Evolutionary conservation across 2,329 filamentous ascomycete genomes (phyloP).

Genomic region (Cladosporium sp.): DNA sequence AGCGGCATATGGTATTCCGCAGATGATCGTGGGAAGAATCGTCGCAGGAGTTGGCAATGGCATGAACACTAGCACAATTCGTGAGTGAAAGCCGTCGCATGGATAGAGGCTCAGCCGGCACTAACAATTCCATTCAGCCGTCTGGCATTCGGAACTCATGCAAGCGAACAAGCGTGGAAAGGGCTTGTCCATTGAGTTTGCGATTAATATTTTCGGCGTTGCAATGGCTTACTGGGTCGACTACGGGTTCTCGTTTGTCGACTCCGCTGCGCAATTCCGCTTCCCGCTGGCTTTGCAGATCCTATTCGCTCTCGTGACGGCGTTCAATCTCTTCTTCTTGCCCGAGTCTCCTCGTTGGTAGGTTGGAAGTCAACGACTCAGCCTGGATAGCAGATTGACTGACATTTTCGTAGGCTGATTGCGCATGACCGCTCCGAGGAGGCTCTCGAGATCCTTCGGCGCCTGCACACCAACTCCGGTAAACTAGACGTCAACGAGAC

Average conservation of each 20-base stretch:
- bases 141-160: slow-evolving; percentile 44
- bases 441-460: slow-evolving; percentile 26
- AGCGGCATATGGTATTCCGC: slow-evolving; percentile 34
- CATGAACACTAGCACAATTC: slow-evolving; percentile 54
- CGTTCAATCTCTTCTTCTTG: slow-evolving; percentile 34
- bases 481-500: slow-evolving; percentile 11
- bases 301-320: slow-evolving; percentile 31
- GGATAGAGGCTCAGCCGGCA: too few relatives aligned
- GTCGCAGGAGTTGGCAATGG: slow-evolving; percentile 54
- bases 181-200: slow-evolving; percentile 24
- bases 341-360: slow-evolving; percentile 37
- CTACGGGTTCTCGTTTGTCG: slow-evolving; percentile 32
- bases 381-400: neutral
- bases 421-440: slow-evolving; percentile 25
- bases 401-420: slow-evolving; percentile 18
- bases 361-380: neutral
- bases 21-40: slow-evolving; percentile 51
- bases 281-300: slow-evolving; percentile 45
- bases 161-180: slow-evolving; percentile 39
- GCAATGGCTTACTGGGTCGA: slow-evolving; percentile 34
- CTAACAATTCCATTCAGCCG: slow-evolving; percentile 20
- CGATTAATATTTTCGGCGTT: slow-evolving; percentile 35
- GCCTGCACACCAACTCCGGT: slow-evolving; percentile 25
- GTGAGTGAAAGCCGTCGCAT: slow-evolving; percentile 16
- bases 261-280: slow-evolving; percentile 34